Percentiles rank a stretch among this genome's conserved stretches.
phyloP scores from a whole-genome alignment of 2,329 filamentous ascomycete species.

The Coniochaeta sp. region DNA sequence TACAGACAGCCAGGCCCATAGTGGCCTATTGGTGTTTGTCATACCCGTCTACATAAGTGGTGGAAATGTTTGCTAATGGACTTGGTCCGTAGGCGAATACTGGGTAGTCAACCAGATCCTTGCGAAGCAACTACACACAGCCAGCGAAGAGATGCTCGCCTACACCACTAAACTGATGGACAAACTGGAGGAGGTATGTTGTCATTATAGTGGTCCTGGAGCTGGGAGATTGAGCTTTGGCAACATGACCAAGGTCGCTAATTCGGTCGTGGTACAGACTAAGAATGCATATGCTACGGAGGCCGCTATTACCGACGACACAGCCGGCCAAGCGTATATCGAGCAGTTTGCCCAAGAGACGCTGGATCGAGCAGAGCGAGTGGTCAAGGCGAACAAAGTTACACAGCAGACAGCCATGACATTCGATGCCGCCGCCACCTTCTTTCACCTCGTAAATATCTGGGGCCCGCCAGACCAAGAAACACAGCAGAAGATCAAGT shows the following conservation, averaged over 20 bases:
- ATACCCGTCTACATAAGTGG: background rate
- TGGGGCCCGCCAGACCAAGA: constrained; percentile 74
- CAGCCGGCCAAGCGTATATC: constrained; percentile 82
- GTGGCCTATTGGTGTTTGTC: constrained; percentile 90
- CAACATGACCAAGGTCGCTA: background rate
- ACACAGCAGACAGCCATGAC: constrained; percentile 91
- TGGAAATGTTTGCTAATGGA: background rate
- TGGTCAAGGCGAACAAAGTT: constrained; percentile 74
- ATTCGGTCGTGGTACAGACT: constrained; percentile 34
- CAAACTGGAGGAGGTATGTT: constrained; percentile 67
- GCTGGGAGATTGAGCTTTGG: background rate
- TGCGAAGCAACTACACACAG: constrained; percentile 66
- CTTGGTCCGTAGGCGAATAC: constrained; percentile 62
- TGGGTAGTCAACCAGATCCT: constrained; percentile 92
- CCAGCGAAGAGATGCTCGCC: constrained; percentile 67
- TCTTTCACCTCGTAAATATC: constrained; percentile 79
- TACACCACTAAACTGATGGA: constrained; percentile 87
- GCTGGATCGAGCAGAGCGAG: constrained; percentile 74
- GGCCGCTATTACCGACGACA: constrained; percentile 78
- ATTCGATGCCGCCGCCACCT: constrained; percentile 85
- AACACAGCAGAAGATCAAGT: constrained; percentile 81
- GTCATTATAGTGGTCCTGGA: constrained; percentile 6
- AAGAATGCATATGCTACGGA: constrained; percentile 69
- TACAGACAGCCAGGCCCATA: constrained; percentile 78
- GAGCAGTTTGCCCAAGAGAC: constrained; percentile 91